Evolutionary conservation across 805 yeast genomes (phyloP), one percentile per base, ranked within the genome.

Genomic region (Starmerella stigmatis): DNA sequence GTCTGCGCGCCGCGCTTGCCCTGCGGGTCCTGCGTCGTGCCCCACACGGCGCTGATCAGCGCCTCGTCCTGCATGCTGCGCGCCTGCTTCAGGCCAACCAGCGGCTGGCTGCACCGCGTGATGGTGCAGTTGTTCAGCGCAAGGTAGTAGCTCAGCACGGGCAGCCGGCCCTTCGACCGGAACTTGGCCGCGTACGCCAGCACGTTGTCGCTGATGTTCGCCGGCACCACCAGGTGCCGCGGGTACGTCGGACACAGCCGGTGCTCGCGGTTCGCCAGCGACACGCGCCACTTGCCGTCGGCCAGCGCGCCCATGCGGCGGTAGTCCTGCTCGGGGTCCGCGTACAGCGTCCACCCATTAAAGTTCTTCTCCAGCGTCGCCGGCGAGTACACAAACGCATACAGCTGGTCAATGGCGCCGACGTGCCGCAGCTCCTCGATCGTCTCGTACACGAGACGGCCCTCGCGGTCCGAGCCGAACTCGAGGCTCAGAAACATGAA

Each of bases 1-100:
- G 72, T 57, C 54, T 60, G 54, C 4, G 64, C 64, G 12, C 65
- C 63, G 26, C 44, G 56, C 35, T 52, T 47, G 34, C 57, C 64
- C 15, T 52, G 48, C 8, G 61, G 61, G 6, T 56, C 49, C 26
- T 54, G 58, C 11, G 81, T 83, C 1, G 81, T 72, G 30, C 68
- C 66, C 61, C 86, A 86, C 8, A 85, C 78, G 51, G 86, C 94
- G 21, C 68, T 66, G 1, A 92, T 70, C 28, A 92, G 64, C 51
- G 76, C 79, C 60, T 92, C 98, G 67, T 92, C 98, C 62, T 92
- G 98, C 22, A 84, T 71, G 2, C 94, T 86, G 40, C 97, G 67
- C 52, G 79, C 76, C 59, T 86, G 94, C 48, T 85, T 86, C 15
- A 92, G 56, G 0, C 98, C 97, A 0, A 88, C 88, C 52, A 89